These are phyloP conservation scores for Vachellia pachyceras DNA, from an alignment of 306 rosid genomes.

Conservation along the genomic window DNA sequence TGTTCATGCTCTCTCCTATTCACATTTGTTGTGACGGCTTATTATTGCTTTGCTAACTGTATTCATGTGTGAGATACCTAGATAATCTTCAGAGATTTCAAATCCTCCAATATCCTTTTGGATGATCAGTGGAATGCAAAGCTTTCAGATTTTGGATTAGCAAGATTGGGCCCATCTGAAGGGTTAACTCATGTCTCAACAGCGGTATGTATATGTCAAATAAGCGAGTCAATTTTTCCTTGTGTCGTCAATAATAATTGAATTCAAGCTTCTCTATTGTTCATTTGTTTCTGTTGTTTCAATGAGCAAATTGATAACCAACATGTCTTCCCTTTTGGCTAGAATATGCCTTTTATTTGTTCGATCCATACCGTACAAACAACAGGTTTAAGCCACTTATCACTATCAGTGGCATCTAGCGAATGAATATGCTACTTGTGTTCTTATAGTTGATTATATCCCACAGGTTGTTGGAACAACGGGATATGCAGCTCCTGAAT, in stretches of 20 bases:
- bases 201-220: conserved; percentile 68
- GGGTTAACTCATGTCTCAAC: conserved; percentile 97
- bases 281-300: conserved; percentile 5
- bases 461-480: conserved; percentile 91
- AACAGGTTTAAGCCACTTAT: conserved; percentile 5
- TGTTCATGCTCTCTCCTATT: background rate
- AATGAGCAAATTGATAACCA: conserved; percentile 27
- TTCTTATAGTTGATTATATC: conserved; percentile 41
- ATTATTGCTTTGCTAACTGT: conserved; percentile 36
- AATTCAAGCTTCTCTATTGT: conserved; percentile 11
- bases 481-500: conserved; percentile 99
- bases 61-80: conserved; percentile 34
- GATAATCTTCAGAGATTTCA: conserved; percentile 99
- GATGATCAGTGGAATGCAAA: conserved; percentile 97
- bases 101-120: conserved; percentile 91
- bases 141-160: conserved; percentile 94
- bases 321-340: background rate
- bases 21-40: conserved; percentile 33
- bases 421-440: conserved; percentile 29
- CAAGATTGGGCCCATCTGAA: conserved; percentile 94
- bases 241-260: background rate
- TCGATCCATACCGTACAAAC: conserved; percentile 7
- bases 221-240: background rate
- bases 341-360: conserved; percentile 5
- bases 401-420: conserved; percentile 13